A percentile compares a stretch with the other conserved stretches of the same genome.
Evolutionary conservation across 106 monocot genomes (phyloP).

Genomic region (Agapanthus africanus): DNA sequence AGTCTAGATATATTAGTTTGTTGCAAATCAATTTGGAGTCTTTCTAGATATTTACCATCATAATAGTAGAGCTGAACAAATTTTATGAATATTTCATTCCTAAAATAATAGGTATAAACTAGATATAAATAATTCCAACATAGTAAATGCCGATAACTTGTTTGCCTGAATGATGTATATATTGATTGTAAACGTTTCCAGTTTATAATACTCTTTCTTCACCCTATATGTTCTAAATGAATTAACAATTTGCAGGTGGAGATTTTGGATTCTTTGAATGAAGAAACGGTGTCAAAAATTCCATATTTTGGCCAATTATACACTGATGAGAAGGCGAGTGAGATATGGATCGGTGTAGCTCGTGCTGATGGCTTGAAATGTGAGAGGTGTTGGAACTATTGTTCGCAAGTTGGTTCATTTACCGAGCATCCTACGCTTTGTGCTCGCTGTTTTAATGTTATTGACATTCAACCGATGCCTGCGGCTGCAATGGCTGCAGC

Average conservation of each 20-base stretch:
- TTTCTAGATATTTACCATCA: too few species aligned
- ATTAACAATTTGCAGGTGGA: conserved; percentile 64
- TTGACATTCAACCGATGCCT: conserved; percentile 42
- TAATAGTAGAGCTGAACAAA: too few species aligned
- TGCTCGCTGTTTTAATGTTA: conserved; percentile 49
- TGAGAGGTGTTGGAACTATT: conserved; percentile 98
- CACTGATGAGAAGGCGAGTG: conserved; percentile 15
- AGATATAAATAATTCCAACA: too few species aligned
- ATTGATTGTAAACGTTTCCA: too few species aligned
- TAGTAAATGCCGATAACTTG: too few species aligned
- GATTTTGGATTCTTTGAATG: conserved; percentile 27
- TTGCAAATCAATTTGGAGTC: too few species aligned
- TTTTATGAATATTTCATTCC: too few species aligned
- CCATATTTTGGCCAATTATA: conserved; percentile 44
- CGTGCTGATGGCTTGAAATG: conserved; percentile 80
- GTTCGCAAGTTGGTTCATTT: conserved; percentile 60
- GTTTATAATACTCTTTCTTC: too few species aligned
- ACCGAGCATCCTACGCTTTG: conserved; percentile 81
- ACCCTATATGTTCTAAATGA: too few species aligned
- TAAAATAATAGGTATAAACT: too few species aligned
- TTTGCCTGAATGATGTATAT: too few species aligned
- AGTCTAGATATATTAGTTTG: too few species aligned
- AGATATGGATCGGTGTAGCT: conserved; percentile 76
- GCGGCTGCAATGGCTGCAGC: conserved; percentile 38
- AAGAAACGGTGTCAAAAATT: conserved; percentile 21